Conservation (phyloP, 192 early-diverging fungal species). For the Coemansia sp. region DNA sequence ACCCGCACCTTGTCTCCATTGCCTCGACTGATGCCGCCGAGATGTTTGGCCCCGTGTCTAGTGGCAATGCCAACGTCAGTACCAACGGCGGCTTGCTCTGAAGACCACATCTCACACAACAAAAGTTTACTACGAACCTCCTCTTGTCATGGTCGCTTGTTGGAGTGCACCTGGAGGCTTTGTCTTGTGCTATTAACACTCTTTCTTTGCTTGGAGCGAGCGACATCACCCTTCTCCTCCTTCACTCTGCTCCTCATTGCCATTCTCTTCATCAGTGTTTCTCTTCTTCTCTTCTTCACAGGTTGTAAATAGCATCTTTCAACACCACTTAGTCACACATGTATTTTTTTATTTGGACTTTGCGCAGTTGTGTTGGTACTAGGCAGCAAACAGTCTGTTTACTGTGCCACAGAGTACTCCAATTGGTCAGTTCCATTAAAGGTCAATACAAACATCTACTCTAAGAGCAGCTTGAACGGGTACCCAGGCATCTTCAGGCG, state of each 20-base stretch:
- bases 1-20: conserved; percentile 6
- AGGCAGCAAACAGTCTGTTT: neutral
- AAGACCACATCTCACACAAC: conserved; percentile 10
- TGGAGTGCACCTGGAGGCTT: neutral
- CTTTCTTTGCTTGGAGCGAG: conserved; percentile 1
- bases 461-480: conserved; percentile 50
- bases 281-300: conserved; percentile 3
- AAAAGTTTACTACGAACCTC: conserved; percentile 6
- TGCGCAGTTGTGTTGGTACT: neutral
- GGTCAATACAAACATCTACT: conserved; percentile 9
- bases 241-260: neutral
- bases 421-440: neutral
- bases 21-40: neutral
- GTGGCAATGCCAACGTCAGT: conserved; percentile 1
- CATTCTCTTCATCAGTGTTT: neutral
- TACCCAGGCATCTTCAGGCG: conserved; percentile 54
- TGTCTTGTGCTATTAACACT: conserved; percentile 7
- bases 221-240: neutral
- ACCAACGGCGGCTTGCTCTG: conserved; percentile 14
- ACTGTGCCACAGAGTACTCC: neutral
- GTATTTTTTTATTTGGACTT: neutral
- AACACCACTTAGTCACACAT: neutral
- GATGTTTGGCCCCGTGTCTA: neutral
- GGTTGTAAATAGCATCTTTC: conserved; percentile 1
- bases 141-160: neutral